These are phyloP conservation scores for Lentinula guzmanii DNA, from an alignment of 768 basidiomycete genomes.

Conservation along the genomic window DNA sequence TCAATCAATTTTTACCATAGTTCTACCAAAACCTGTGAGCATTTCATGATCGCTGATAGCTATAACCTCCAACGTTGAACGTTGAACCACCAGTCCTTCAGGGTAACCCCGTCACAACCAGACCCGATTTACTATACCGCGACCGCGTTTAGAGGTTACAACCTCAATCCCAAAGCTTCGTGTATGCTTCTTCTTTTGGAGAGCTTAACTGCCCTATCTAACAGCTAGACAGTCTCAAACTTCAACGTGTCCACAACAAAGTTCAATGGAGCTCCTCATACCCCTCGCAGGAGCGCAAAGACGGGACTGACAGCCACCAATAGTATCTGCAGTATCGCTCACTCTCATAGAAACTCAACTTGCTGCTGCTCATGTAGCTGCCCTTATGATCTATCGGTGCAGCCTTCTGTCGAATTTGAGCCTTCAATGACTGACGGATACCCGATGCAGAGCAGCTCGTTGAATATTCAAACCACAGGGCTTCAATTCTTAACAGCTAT, in stretches of 20 bases:
- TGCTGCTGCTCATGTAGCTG: constrained; percentile 3
- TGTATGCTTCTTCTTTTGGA: neutral
- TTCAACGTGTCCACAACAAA: constrained; percentile 3
- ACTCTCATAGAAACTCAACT: neutral
- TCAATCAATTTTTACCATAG: neutral
- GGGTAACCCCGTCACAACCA: constrained; percentile 3
- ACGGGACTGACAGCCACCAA: neutral
- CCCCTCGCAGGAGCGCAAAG: neutral
- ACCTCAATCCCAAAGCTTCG: neutral
- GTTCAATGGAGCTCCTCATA: neutral
- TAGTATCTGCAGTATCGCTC: neutral
- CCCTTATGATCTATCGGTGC: neutral
- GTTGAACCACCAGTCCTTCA: neutral
- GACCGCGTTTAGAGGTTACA: neutral
- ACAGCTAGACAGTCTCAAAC: neutral
- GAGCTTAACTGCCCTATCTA: neutral
- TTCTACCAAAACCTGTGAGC: constrained; percentile 3
- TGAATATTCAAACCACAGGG: neutral
- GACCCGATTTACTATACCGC: constrained; percentile 5
- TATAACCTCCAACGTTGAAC: neutral
- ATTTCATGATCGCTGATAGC: neutral
- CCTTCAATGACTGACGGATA: neutral
- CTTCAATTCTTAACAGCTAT: neutral
- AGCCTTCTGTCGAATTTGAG: neutral
- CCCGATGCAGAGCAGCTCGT: neutral